These are phyloP conservation scores for Taxillus chinensis DNA, from an alignment of 164 flowering plant genomes.

Conservation along the genomic window DNA sequence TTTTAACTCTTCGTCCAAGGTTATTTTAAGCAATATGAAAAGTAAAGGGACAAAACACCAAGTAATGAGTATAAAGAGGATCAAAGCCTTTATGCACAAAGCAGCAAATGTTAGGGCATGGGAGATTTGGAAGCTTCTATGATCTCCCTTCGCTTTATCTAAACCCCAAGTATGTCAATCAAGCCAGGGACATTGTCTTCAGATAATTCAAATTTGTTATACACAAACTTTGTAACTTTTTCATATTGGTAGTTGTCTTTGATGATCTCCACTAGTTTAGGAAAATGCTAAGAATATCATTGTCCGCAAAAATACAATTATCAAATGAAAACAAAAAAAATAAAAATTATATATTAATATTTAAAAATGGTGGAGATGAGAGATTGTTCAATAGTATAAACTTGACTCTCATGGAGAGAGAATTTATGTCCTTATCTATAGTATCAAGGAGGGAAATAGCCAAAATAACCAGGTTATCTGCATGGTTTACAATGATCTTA, in stretches of 20 bases:
- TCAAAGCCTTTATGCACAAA: not conserved
- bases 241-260: slow-evolving; percentile 95
- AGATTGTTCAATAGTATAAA: slow-evolving; percentile 13
- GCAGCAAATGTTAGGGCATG: slow-evolving; percentile 25
- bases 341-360: slow-evolving; percentile 4
- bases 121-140: slow-evolving; percentile 93
- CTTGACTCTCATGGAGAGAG: slow-evolving; percentile 99
- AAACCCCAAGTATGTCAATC: slow-evolving; percentile 81
- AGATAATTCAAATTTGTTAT: slow-evolving; percentile 59
- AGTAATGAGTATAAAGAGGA: slow-evolving; percentile 1
- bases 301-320: slow-evolving; percentile 35
- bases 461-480: slow-evolving; percentile 96
- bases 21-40: too few species aligned
- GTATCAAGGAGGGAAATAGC: slow-evolving; percentile 94
- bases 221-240: slow-evolving; percentile 61
- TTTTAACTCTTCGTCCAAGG: too few species aligned
- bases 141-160: slow-evolving; percentile 89
- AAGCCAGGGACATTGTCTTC: slow-evolving; percentile 66
- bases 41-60: slow-evolving; percentile 1
- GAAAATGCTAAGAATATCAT: slow-evolving; percentile 93
- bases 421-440: slow-evolving; percentile 89
- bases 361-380: not conserved
- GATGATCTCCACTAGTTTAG: slow-evolving; percentile 87
- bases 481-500: slow-evolving; percentile 93
- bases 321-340: slow-evolving; percentile 9